These are phyloP conservation scores for Yamadazyma sp. DNA, from an alignment of 1,139 yeast genomes.

Conservation along the genomic window DNA sequence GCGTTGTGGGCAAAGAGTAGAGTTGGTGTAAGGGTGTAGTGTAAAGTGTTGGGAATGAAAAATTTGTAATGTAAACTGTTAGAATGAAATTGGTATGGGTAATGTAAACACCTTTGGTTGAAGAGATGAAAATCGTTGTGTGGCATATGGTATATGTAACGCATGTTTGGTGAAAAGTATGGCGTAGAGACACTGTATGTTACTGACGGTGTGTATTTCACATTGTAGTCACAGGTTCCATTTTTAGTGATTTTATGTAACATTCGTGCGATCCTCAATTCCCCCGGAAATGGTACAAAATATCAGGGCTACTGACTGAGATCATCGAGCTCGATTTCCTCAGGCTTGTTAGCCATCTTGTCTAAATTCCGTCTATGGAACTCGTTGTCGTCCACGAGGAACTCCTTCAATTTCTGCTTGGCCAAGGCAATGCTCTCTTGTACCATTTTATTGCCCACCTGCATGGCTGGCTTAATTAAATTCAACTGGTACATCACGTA, in stretches of 20 bases:
- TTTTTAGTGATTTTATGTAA: not conserved
- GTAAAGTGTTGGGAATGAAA: too few relatives aligned
- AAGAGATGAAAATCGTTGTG: too few relatives aligned
- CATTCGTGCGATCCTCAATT: slow-evolving; percentile 1
- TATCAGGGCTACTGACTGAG: slow-evolving; percentile 4
- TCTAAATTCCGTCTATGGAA: slow-evolving; percentile 25
- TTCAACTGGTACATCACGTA: slow-evolving; percentile 72
- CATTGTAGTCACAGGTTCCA: not conserved
- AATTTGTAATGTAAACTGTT: too few relatives aligned
- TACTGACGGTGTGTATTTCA: too few relatives aligned
- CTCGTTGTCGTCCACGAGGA: slow-evolving; percentile 38
- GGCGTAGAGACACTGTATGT: too few relatives aligned
- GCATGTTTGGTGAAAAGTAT: too few relatives aligned
- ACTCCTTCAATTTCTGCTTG: slow-evolving; percentile 57
- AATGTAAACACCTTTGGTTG: too few relatives aligned
- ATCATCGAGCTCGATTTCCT: slow-evolving; percentile 13
- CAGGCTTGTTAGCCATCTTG: slow-evolving; percentile 15
- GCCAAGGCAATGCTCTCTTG: slow-evolving; percentile 57
- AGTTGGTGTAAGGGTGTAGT: too few relatives aligned
- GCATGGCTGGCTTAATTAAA: slow-evolving; percentile 72
- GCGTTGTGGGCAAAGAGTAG: too few relatives aligned
- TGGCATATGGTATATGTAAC: too few relatives aligned
- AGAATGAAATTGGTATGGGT: too few relatives aligned
- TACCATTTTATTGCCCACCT: slow-evolving; percentile 56
- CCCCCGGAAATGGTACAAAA: too few relatives aligned